phyloP scores from a whole-genome alignment of 306 rosid genomes.

The Vigna reflexopilosa region DNA sequence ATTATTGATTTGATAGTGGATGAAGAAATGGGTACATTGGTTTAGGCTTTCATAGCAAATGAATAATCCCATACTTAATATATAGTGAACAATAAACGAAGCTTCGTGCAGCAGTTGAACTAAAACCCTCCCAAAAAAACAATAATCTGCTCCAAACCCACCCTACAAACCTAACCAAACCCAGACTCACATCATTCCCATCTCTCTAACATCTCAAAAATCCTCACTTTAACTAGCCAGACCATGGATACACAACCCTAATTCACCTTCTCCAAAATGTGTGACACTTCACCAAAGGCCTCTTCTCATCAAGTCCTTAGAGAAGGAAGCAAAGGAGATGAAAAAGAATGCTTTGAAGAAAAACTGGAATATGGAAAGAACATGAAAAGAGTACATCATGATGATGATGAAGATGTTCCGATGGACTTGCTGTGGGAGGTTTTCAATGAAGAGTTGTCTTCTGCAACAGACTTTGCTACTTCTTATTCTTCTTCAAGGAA shows the following conservation, averaged over 20 bases:
- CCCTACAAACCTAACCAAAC: conserved; percentile 44
- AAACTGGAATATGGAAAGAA: conserved; percentile 10
- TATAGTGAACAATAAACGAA: conserved; percentile 7
- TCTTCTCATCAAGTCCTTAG: conserved; percentile 34
- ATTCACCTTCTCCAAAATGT: conserved; percentile 51
- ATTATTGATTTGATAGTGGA: neutral
- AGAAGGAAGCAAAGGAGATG: conserved; percentile 20
- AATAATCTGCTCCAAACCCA: conserved; percentile 31
- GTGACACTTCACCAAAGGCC: conserved; percentile 45
- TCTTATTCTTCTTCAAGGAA: conserved; percentile 31
- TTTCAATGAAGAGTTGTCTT: conserved; percentile 60
- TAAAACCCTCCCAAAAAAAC: conserved; percentile 35
- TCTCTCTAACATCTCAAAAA: conserved; percentile 17
- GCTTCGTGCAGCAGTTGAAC: conserved; percentile 59
- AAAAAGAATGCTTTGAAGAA: conserved; percentile 30
- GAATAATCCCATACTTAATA: conserved; percentile 10
- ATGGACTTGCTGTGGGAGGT: conserved; percentile 73
- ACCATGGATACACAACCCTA: conserved; percentile 56
- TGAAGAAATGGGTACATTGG: neutral
- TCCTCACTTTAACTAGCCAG: conserved; percentile 11
- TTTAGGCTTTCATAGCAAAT: conserved; percentile 20
- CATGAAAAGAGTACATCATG: conserved; percentile 22
- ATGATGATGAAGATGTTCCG: conserved; percentile 51
- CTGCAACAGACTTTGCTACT: conserved; percentile 10
- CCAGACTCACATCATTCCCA: conserved; percentile 29